Evolutionary conservation across 2,329 filamentous ascomycete species (phyloP).

Genomic region (Thermoascus crustaceus): DNA sequence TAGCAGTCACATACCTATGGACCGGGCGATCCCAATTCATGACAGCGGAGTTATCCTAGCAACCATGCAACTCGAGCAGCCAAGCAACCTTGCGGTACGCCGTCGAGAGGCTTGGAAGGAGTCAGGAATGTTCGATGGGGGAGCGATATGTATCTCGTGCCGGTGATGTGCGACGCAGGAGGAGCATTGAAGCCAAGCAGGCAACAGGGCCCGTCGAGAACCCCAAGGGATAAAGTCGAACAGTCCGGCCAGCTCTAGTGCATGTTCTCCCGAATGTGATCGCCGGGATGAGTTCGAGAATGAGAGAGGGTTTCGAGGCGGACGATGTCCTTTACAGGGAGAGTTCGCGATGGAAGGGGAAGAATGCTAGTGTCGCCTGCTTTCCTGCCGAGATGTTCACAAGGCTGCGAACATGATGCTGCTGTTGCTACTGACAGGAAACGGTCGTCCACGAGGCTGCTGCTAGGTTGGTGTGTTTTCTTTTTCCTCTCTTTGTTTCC

Average conservation of each 20-base stretch:
- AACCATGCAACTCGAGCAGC: slow-evolving; percentile 31
- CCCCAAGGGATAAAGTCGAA: not conserved
- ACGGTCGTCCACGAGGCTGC: slow-evolving; percentile 3
- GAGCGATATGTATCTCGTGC: slow-evolving; percentile 15
- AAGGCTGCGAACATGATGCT: not conserved
- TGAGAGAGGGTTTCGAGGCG: not conserved
- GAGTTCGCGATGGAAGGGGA: slow-evolving; percentile 8
- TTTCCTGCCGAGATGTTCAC: slow-evolving; percentile 2
- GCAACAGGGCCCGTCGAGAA: slow-evolving; percentile 8
- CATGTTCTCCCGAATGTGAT: slow-evolving; percentile 3
- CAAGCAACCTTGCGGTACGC: slow-evolving; percentile 23
- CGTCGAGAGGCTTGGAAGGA: slow-evolving; percentile 15
- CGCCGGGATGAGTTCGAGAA: slow-evolving; percentile 3
- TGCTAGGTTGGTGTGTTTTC: slow-evolving; percentile 20
- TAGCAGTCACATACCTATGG: slow-evolving; percentile 34
- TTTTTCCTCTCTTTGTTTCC: slow-evolving; percentile 29
- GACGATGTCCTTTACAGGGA: slow-evolving; percentile 8
- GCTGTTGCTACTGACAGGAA: not conserved
- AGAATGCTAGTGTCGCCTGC: slow-evolving; percentile 14
- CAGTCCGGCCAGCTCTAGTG: slow-evolving; percentile 5
- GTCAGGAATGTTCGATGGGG: slow-evolving; percentile 23
- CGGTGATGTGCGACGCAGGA: slow-evolving; percentile 13
- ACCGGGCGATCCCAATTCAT: slow-evolving; percentile 41
- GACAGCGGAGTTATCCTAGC: slow-evolving; percentile 32
- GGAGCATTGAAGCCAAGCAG: slow-evolving; percentile 20